Evolutionary conservation across 352 stramenopile species (phyloP), one percentile per base, ranked within the genome.

Genomic region (Blastocystis sp.): DNA sequence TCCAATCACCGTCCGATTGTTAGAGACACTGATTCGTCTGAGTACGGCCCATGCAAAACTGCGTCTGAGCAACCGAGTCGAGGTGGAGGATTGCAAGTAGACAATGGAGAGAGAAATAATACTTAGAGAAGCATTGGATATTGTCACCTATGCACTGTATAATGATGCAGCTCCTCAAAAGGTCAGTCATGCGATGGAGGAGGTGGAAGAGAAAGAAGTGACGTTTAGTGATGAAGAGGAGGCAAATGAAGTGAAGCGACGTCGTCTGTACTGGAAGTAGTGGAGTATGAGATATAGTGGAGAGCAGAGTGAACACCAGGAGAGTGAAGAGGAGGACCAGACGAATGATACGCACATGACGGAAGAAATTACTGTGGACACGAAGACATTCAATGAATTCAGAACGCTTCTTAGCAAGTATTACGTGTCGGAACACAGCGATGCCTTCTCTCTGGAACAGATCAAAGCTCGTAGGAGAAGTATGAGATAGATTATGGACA

Each of bases 21-120:
- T 99, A 59, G 97, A 99, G 89, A 99, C 96, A 37, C 92, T 99
- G n/a, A 99, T 99, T 91, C 95, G 97, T 90, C 89, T 99, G 19
- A 93, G 95, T 3, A 98, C 94, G 42, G 97, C 97, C 19, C 96
- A 98, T 88, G 96, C 97, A 3, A 99, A 99, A 90, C 90, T 93
- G 27, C 93, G 95, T 0, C 89, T 98, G 88, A 95, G 92, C 89
- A 93, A 93, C 88, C 91, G 91, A 11, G 93, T 96, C 39, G 93
- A 95, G 78, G 80, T 89, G 54, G 87, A 90, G 42, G 93, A 96
- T 69, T 88, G 87, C 39, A 61, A 90, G 46, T 54, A 77, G 32
- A 81, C 24, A 21, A 43, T 29, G n/a, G 29, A 9, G 24, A 19
- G 54, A 6, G 19, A 14, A 3, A 43, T 87, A 19, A 67, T 75